Percentiles rank a stretch among this genome's conserved stretches.
Conservation (phyloP, 805 yeast species). For the Suhomyces faveliae region DNA sequence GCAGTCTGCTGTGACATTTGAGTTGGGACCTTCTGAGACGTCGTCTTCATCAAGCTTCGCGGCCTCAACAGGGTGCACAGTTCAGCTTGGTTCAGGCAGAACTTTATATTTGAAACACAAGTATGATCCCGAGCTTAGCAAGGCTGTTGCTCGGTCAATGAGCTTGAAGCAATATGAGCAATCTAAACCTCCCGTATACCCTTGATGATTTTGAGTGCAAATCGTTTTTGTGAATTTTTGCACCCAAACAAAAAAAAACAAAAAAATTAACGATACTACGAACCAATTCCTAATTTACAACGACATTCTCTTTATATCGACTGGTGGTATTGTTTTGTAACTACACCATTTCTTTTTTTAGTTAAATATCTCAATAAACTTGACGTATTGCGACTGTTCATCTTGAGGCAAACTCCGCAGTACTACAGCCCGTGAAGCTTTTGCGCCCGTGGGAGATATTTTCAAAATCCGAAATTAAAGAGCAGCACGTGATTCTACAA, state of each 20-base stretch:
- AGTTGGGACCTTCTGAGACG: background rate
- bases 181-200: too few species aligned
- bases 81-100: background rate
- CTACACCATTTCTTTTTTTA: too few species aligned
- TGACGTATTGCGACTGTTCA: too few species aligned
- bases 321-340: too few species aligned
- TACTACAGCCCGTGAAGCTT: too few species aligned
- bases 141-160: background rate
- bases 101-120: slow-evolving; percentile 8
- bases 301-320: too few species aligned
- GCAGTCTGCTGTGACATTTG: background rate
- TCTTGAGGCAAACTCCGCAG: too few species aligned
- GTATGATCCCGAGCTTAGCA: slow-evolving; percentile 8
- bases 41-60: background rate
- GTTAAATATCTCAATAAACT: too few species aligned
- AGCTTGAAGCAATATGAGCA: background rate
- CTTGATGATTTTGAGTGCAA: background rate
- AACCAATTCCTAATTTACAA: too few species aligned
- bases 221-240: background rate
- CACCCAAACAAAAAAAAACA: background rate
- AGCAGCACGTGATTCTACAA: background rate
- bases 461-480: background rate
- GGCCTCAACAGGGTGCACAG: background rate
- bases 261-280: too few species aligned
- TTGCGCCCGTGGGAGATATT: too few species aligned